These are phyloP conservation scores for Globisporangium lucens DNA, from an alignment of 352 stramenopile species.

Conservation along the genomic window DNA sequence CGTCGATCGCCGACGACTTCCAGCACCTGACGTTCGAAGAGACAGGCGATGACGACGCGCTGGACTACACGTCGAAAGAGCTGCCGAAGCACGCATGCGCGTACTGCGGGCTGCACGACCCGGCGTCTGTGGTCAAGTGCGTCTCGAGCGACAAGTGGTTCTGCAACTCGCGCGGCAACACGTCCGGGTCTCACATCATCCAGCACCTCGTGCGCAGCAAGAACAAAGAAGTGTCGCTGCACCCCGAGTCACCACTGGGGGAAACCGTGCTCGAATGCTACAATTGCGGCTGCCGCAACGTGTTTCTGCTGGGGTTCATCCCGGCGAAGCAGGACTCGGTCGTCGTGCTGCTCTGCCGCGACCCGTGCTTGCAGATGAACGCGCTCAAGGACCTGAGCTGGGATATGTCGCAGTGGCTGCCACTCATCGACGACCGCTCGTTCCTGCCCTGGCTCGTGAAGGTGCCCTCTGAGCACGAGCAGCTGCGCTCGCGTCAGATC, in stretches of 20 bases:
- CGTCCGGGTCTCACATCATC: conserved; percentile 95
- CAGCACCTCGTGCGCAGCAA: conserved; percentile 97
- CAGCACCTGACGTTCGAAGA: conserved; percentile 71
- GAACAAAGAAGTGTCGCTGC: conserved; percentile 87
- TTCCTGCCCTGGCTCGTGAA: conserved; percentile 98
- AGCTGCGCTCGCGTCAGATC: conserved; percentile 93
- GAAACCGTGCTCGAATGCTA: conserved; percentile 99
- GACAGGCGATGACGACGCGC: conserved; percentile 56
- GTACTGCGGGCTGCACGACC: conserved; percentile 98
- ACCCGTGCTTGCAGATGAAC: conserved; percentile 95
- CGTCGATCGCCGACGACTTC: conserved; percentile 45
- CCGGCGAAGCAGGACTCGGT: conserved; percentile 95
- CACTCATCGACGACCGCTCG: conserved; percentile 96
- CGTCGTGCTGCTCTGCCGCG: conserved; percentile 97
- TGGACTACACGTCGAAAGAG: conserved; percentile 68
- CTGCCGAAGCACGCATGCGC: conserved; percentile 91
- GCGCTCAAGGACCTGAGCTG: conserved; percentile 99
- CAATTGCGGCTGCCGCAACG: conserved; percentile 98
- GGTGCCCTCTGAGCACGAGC: conserved; percentile 88
- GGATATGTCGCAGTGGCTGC: conserved; percentile 98
- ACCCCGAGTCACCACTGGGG: conserved; percentile 95
- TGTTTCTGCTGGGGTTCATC: conserved; percentile 98
- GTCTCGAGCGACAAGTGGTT: conserved; percentile 97
- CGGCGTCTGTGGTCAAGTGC: conserved; percentile 95
- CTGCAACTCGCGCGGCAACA: conserved; percentile 96